phyloP scores from a whole-genome alignment of 2,329 filamentous ascomycete genomes.

The Exophiala calicioides region DNA sequence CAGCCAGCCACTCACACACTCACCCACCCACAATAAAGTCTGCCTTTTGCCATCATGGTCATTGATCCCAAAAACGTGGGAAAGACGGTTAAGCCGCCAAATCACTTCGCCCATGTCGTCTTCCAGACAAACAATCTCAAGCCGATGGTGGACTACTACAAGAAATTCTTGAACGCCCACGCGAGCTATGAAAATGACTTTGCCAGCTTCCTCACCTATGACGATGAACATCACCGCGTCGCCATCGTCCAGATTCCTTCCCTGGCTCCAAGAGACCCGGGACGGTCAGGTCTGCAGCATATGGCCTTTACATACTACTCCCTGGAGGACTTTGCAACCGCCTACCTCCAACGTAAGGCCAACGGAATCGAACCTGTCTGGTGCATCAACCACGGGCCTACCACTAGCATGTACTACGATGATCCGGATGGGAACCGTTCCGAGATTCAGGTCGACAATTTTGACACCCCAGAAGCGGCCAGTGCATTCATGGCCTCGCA shows the following conservation, averaged over 20 bases:
- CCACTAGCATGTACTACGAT: conserved; percentile 50
- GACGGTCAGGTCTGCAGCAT: conserved; percentile 43
- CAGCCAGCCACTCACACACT: too few relatives aligned
- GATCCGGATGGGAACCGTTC: conserved; percentile 54
- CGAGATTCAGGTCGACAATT: conserved; percentile 51
- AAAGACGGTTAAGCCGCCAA: not conserved
- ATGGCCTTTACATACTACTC: conserved; percentile 45
- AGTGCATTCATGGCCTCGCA: conserved; percentile 1
- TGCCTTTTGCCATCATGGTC: not conserved
- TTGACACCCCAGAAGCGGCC: conserved; percentile 23
- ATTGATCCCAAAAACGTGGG: not conserved
- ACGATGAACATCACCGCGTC: conserved; percentile 42
- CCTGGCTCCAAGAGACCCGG: conserved; percentile 23
- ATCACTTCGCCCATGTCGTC: conserved; percentile 16
- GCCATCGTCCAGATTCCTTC: conserved; percentile 40
- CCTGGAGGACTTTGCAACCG: conserved; percentile 39
- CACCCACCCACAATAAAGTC: not conserved
- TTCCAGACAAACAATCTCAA: conserved; percentile 11
- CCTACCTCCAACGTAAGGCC: conserved; percentile 38
- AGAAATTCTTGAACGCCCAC: conserved; percentile 7
- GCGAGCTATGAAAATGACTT: conserved; percentile 2
- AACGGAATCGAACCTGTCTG: conserved; percentile 39
- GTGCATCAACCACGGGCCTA: conserved; percentile 52
- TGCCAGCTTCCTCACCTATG: conserved; percentile 8
- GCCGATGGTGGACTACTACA: conserved; percentile 11